These are phyloP conservation scores for Prunella vulgaris DNA, from an alignment of 257 asterid species.

Conservation along the genomic window DNA sequence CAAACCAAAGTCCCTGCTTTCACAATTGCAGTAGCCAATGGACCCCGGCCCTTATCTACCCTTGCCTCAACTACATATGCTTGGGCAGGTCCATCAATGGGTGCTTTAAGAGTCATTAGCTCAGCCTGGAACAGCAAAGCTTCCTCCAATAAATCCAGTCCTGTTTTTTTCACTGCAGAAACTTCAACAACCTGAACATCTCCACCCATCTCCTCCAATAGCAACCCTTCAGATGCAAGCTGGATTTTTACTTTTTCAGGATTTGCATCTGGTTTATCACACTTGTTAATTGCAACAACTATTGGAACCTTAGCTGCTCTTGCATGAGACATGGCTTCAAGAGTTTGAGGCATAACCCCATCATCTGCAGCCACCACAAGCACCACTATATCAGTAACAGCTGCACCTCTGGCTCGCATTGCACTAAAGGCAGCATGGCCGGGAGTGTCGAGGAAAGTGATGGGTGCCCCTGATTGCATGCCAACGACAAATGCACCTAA, in stretches of 20 bases:
- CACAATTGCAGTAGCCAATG: slow-evolving; percentile 91
- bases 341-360: slow-evolving; percentile 98
- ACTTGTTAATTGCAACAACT: slow-evolving; percentile 88
- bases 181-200: slow-evolving; percentile 96
- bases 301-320: slow-evolving; percentile 74
- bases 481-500: slow-evolving; percentile 92
- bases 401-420: slow-evolving; percentile 98
- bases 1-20: slow-evolving; percentile 79
- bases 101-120: slow-evolving; percentile 84
- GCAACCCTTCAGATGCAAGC: slow-evolving; percentile 81
- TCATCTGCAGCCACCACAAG: slow-evolving; percentile 99
- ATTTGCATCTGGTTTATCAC: slow-evolving; percentile 79
- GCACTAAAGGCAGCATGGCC: slow-evolving; percentile 99
- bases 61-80: slow-evolving; percentile 99
- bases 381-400: slow-evolving; percentile 89
- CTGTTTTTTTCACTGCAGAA: slow-evolving; percentile 66
- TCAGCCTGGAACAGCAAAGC: slow-evolving; percentile 94
- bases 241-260: slow-evolving; percentile 80
- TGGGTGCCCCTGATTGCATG: slow-evolving; percentile 87
- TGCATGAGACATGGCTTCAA: slow-evolving; percentile 95
- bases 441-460: slow-evolving; percentile 96
- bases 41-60: slow-evolving; percentile 92
- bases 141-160: slow-evolving; percentile 82
- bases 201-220: slow-evolving; percentile 93
- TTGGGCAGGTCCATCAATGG: slow-evolving; percentile 87